Base-by-base conservation (phyloP, 768 basidiomycete species). In the Suillus placidus region DNA sequence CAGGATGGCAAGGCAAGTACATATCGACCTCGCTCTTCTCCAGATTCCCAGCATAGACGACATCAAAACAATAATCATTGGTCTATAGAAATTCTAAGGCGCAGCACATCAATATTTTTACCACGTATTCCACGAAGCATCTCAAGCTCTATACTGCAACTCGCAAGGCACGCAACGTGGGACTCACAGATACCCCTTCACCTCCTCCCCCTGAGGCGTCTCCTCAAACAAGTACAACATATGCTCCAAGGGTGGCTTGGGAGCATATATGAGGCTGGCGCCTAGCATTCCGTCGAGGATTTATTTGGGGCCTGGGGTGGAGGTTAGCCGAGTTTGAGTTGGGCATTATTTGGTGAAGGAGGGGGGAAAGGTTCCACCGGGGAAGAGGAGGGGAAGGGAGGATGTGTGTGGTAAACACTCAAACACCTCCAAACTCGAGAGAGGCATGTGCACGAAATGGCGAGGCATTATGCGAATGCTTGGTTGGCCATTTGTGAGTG, bases 231-330 rank as follows among this genome's bases (percentile, higher is more conserved):
- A 79, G 43, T 85, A 77, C 62, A 92, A 75, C 84, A 96, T 87
- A 69, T 91, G 86, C 10, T 91, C 91, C 30, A 97, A 87, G 88
- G 12, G 92, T 89, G 81, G 96, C 97, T 82, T 94, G 93, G 92
- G 99, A 99, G 77, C 94, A 96, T 57, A 98, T 88, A 40, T n/a
- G n/a, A 97, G 85, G 79, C 97, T 95, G 58, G 97, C 95, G 37
- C 96, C 95, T 54, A 99, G 90, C 94, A 99, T 97, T 43, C 97
- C 97, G 69, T 98, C 95, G 32, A 99, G 84, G 66, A 99, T 93
- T 79, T 98, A 95, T 71, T 92, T 93, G 56, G 97, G 88, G 60
- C 89, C 89, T 88, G 66, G 20, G n/a, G n/a, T 18, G 20, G 8
- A 9, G 51, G 42, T 4, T 16, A 6, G 30, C 2, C 18, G 26